Evolutionary conservation across 805 yeast species (phyloP), one percentile per base, ranked within the genome.

Genomic region (Candida schatavii): DNA sequence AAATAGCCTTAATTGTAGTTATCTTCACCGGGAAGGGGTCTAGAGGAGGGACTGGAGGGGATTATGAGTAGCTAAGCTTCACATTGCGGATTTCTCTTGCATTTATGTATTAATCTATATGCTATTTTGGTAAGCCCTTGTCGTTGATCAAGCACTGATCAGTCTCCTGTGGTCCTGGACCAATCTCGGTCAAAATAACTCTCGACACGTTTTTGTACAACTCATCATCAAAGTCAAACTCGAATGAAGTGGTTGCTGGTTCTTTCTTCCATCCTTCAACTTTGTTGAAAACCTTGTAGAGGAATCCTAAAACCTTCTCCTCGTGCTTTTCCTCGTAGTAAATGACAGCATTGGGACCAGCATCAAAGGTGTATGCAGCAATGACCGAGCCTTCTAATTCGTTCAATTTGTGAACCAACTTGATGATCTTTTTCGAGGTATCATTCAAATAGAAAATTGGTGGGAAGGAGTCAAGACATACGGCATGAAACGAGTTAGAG

Each of bases 331-430:
- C 77, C 59, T 83, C 81, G 61, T 93, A 93, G 69, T 93, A 93
- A 46, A 93, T 77, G 35, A 93, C 99, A 17, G 97, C 96, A 66
- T 93, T 93, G 65, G 99, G 99, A 59, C 99, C 99, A 25, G 99
- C 99, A 64, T 93, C 99, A 58, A 85, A 93, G 1, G 99, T 93
- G 66, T 93, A 93, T 29, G 98, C 98, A 10, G 96, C 99, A 42
- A 91, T 75, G 10, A 76, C 75, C 55, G 77, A 72, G 40, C 85
- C 87, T 27, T 77, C 81, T 3, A 61, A 50, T 49, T 75, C 82
- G 59, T 93, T 93, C 60, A 93, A 78, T 42, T 74, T 68, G 63
- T 93, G 95, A 37, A 89, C 77, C 39, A 87, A 70, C 52, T 84
- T 85, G 49, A 90, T 84, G 55, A 88, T 78, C 41, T 80, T 81